These are phyloP conservation scores for Vitis riparia DNA, from an alignment of 164 flowering plant genomes.

Conservation along the genomic window DNA sequence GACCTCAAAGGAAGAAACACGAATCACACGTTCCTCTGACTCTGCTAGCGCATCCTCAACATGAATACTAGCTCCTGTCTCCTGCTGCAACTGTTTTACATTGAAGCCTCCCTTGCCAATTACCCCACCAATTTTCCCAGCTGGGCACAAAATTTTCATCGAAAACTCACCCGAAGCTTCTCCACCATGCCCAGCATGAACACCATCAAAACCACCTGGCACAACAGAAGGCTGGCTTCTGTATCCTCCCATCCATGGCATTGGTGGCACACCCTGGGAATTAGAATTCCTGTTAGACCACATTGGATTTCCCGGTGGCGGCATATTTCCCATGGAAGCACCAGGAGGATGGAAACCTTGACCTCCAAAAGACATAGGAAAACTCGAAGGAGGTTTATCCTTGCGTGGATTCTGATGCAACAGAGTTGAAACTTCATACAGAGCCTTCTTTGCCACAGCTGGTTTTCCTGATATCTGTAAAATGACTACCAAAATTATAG, in stretches of 20 bases:
- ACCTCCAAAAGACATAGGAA: constrained; percentile 29
- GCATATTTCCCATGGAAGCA: constrained; percentile 35
- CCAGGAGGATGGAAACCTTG: constrained; percentile 44
- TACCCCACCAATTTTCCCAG: constrained; percentile 66
- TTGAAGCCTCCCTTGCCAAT: constrained; percentile 75
- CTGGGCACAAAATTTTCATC: constrained; percentile 65
- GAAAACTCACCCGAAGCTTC: constrained; percentile 55
- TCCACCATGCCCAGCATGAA: constrained; percentile 32
- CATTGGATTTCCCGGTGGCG: constrained; percentile 37
- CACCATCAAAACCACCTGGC: constrained; percentile 36
- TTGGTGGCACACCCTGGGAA: constrained; percentile 38
- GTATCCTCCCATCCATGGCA: constrained; percentile 49
- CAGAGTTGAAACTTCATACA: constrained; percentile 61
- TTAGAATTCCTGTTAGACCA: constrained; percentile 43
- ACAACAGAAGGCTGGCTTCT: constrained; percentile 32
- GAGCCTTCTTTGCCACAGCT: constrained; percentile 47
- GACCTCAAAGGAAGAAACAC: constrained; percentile 66
- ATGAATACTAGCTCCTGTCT: constrained; percentile 65
- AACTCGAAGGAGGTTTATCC: constrained; percentile 37
- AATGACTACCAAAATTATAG: constrained; percentile 13
- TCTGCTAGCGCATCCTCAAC: constrained; percentile 48
- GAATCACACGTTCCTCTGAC: constrained; percentile 61
- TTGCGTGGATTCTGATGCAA: constrained; percentile 75
- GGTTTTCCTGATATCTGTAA: constrained; percentile 65
- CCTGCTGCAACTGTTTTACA: constrained; percentile 59